Conservation (phyloP, 2,329 filamentous ascomycete species). For the Aspergillus fructus region DNA sequence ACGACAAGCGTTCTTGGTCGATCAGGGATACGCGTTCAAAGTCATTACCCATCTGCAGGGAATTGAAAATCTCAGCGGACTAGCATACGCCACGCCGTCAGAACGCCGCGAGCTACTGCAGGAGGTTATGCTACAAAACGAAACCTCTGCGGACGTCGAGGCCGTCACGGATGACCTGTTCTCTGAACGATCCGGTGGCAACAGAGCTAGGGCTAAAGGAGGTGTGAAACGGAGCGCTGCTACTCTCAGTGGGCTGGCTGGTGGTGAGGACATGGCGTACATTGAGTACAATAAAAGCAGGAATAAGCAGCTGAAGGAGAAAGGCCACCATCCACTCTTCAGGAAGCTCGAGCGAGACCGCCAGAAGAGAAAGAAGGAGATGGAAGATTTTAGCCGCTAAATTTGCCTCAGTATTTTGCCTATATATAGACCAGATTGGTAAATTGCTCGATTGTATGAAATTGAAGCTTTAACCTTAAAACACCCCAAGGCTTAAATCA, state of each 20-base stretch:
- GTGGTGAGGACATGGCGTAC: slow-evolving; percentile 97
- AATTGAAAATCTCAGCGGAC: slow-evolving; percentile 76
- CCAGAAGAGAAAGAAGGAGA: slow-evolving; percentile 54
- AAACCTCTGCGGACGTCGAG: slow-evolving; percentile 69
- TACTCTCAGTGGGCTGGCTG: slow-evolving; percentile 79
- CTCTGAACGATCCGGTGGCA: slow-evolving; percentile 52
- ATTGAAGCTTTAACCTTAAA: neutral
- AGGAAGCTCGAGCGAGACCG: slow-evolving; percentile 65
- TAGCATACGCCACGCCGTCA: slow-evolving; percentile 75
- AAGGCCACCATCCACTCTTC: slow-evolving; percentile 63
- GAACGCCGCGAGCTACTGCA: slow-evolving; percentile 85
- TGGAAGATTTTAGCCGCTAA: slow-evolving; percentile 30
- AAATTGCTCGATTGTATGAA: neutral
- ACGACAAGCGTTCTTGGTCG: slow-evolving; percentile 92
- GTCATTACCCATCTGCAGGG: slow-evolving; percentile 95
- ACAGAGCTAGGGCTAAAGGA: slow-evolving; percentile 49
- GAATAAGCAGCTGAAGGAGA: slow-evolving; percentile 67
- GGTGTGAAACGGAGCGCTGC: slow-evolving; percentile 77
- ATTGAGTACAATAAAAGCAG: slow-evolving; percentile 75
- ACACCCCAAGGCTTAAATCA: neutral
- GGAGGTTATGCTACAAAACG: slow-evolving; percentile 85
- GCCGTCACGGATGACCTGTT: slow-evolving; percentile 69
- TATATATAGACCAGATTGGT: neutral
- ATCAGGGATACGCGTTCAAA: slow-evolving; percentile 98
- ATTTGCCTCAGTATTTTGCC: neutral